Evolutionary conservation across 352 stramenopile genomes (phyloP).

Genomic region (Phytophthora podocarpi): DNA sequence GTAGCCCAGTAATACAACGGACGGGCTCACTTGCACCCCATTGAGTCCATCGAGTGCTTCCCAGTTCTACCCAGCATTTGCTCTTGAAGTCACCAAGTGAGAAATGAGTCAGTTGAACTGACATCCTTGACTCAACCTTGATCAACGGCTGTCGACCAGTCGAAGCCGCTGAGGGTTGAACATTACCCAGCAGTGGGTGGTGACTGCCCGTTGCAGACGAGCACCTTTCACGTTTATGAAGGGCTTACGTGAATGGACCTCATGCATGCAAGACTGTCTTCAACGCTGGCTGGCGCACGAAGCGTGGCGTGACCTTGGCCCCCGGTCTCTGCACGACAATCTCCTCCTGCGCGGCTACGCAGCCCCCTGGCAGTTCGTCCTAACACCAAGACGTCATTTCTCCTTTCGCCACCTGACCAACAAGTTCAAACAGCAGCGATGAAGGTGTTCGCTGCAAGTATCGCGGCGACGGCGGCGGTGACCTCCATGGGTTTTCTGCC

Average conservation of each 20-base stretch:
- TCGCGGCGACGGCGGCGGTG: constrained; percentile 16
- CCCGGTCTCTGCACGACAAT: constrained; percentile 16
- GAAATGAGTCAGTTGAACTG: too few species aligned
- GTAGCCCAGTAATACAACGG: neutral
- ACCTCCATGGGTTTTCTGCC: constrained; percentile 22
- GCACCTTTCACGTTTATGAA: constrained; percentile 24
- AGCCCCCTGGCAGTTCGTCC: neutral
- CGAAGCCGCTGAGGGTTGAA: too few species aligned
- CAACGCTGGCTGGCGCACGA: too few species aligned
- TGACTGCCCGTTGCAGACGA: constrained; percentile 30
- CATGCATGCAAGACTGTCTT: constrained; percentile 11
- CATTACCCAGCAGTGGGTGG: constrained; percentile 15
- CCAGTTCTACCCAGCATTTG: neutral
- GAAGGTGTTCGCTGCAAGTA: constrained; percentile 35
- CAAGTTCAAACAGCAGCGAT: constrained; percentile 25
- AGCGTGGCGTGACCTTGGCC: neutral
- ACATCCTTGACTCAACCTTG: too few species aligned
- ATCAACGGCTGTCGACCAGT: constrained; percentile 7
- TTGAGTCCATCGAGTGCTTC: neutral
- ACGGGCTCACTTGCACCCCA: neutral
- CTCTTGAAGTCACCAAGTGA: neutral
- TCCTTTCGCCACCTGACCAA: constrained; percentile 2
- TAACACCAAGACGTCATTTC: constrained; percentile 18
- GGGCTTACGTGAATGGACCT: constrained; percentile 22
- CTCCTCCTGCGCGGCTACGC: constrained; percentile 11